phyloP scores from a whole-genome alignment of 2,329 filamentous ascomycete genomes.

The Cladosporium sp. region DNA sequence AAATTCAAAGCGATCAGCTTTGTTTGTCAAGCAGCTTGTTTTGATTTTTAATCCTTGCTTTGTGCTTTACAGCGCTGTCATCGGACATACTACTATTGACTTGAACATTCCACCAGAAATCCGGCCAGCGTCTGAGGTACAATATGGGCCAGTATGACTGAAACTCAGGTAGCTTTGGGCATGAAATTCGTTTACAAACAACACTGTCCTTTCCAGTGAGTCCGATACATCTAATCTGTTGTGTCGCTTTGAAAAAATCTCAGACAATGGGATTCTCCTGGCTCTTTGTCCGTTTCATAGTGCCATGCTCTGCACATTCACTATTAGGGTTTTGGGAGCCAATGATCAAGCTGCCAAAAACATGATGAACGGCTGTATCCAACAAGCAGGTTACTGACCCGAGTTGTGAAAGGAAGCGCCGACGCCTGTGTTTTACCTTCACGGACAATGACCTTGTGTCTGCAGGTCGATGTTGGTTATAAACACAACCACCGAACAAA shows the following conservation, averaged over 20 bases:
- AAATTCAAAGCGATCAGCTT: background rate
- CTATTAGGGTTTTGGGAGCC: background rate
- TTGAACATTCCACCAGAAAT: background rate
- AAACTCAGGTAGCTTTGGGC: background rate
- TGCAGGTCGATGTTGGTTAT: background rate
- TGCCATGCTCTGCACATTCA: background rate
- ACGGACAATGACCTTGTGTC: background rate
- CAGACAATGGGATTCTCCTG: background rate
- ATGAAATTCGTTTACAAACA: background rate
- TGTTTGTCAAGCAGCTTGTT: background rate
- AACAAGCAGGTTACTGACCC: background rate
- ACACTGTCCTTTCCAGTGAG: background rate
- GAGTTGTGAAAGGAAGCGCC: background rate
- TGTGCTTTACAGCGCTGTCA: background rate
- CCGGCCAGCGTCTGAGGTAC: background rate
- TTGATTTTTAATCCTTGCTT: background rate
- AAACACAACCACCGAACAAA: background rate
- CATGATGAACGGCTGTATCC: background rate
- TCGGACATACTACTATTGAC: slow-evolving; percentile 9
- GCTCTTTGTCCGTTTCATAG: background rate
- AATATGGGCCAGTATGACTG: background rate
- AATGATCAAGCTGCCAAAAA: background rate
- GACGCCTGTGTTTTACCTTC: background rate
- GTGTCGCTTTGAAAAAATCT: background rate
- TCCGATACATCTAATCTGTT: background rate